Conservation (phyloP, 495 filamentous ascomycete genomes). For the Physcia stellaris region DNA sequence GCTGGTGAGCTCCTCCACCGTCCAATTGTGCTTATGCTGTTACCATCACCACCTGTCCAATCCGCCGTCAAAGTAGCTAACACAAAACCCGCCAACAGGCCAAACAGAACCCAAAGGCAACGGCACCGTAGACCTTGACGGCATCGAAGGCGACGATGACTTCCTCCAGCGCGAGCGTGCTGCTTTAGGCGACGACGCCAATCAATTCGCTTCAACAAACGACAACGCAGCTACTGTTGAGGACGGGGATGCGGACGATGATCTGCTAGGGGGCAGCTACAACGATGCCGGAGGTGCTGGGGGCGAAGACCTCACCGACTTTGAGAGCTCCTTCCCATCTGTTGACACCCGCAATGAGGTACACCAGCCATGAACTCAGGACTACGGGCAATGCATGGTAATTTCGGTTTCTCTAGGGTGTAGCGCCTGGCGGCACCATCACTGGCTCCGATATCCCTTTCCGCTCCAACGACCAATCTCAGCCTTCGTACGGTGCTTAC, state of each 20-base stretch:
- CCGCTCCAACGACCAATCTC: slow-evolving; percentile 43
- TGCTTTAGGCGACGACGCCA: slow-evolving; percentile 78
- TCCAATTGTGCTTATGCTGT: too few species aligned
- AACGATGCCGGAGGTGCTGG: slow-evolving; percentile 21
- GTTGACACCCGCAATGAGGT: slow-evolving; percentile 74
- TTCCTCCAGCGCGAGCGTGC: slow-evolving; percentile 86
- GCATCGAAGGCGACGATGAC: slow-evolving; percentile 43
- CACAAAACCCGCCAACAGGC: slow-evolving; percentile 25
- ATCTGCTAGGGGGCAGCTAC: slow-evolving; percentile 58
- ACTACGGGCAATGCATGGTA: neutral
- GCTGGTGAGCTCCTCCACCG: slow-evolving; percentile 48
- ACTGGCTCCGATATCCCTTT: slow-evolving; percentile 69
- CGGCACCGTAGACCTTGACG: slow-evolving; percentile 25
- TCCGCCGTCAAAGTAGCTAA: slow-evolving; percentile 1
- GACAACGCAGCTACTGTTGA: slow-evolving; percentile 45
- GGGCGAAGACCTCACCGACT: slow-evolving; percentile 50
- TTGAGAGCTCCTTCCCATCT: slow-evolving; percentile 79
- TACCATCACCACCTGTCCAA: too few species aligned
- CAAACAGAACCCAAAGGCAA: slow-evolving; percentile 38
- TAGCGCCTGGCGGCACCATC: slow-evolving; percentile 79
- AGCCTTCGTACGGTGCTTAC: slow-evolving; percentile 29
- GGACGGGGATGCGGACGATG: slow-evolving; percentile 46
- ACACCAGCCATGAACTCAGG: slow-evolving; percentile 6
- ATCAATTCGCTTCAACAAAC: slow-evolving; percentile 70
- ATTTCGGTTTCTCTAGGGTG: slow-evolving; percentile 37